These are phyloP conservation scores for Larix sibirica DNA, from an alignment of 83 land plant species.

Conservation along the genomic window DNA sequence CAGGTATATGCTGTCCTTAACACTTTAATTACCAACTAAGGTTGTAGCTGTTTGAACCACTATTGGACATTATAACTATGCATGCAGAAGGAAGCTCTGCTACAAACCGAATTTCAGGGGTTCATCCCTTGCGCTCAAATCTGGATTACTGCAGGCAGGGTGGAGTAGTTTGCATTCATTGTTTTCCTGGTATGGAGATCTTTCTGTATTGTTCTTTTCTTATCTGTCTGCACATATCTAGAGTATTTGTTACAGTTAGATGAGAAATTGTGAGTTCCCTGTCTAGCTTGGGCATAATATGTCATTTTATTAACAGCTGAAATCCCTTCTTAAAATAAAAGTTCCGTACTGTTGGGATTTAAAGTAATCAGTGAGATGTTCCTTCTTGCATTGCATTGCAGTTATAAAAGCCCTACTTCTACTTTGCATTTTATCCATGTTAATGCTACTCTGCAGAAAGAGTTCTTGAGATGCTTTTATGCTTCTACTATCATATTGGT, in stretches of 20 bases:
- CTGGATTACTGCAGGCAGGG: neutral
- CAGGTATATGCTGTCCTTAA: neutral
- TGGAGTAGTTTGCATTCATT: constrained; percentile 3
- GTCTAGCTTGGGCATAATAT: neutral
- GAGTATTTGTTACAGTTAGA: neutral
- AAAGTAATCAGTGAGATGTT: neutral
- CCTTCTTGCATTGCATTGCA: neutral
- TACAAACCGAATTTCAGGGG: neutral
- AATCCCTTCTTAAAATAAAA: neutral
- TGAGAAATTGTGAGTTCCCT: neutral
- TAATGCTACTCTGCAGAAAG: neutral
- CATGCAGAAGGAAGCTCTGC: neutral
- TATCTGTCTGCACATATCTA: neutral
- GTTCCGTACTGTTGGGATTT: neutral
- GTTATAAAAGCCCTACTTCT: neutral
- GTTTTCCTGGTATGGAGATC: constrained; percentile 5
- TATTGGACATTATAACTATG: neutral
- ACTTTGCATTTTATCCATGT: neutral
- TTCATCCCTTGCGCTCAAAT: constrained; percentile 4
- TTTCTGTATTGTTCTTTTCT: neutral
- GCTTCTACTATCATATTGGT: neutral
- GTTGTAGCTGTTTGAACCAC: neutral
- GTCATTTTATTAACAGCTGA: neutral
- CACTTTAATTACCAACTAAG: neutral
- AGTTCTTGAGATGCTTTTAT: neutral